phyloP scores from a whole-genome alignment of 345 rosid species.

The Trapa incisa region DNA sequence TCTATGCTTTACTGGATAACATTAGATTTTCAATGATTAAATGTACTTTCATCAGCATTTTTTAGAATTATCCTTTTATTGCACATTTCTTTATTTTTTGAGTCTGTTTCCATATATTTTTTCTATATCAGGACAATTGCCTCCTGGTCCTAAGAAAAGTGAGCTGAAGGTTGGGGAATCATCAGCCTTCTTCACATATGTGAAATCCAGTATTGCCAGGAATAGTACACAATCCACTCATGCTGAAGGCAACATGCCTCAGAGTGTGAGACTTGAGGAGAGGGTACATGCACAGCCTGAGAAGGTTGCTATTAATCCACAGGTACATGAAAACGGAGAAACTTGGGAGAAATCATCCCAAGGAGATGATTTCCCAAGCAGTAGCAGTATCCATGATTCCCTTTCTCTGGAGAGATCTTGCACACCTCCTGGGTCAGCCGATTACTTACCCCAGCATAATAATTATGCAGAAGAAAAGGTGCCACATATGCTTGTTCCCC shows the following conservation, averaged over 20 bases:
- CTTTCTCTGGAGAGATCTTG: constrained; percentile 44
- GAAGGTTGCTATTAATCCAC: constrained; percentile 23
- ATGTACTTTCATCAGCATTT: neutral
- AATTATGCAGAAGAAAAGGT: constrained; percentile 30
- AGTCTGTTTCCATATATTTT: constrained; percentile 1
- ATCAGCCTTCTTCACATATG: constrained; percentile 90
- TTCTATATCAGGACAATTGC: constrained; percentile 45
- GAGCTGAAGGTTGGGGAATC: constrained; percentile 73
- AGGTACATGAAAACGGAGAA: constrained; percentile 34
- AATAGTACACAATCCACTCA: constrained; percentile 13
- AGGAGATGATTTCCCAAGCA: constrained; percentile 44
- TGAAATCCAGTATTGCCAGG: constrained; percentile 44
- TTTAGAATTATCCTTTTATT: neutral
- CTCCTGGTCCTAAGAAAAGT: constrained; percentile 59
- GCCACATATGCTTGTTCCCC: constrained; percentile 16
- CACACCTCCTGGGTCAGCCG: constrained; percentile 46
- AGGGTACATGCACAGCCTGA: constrained; percentile 18
- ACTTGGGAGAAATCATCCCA: constrained; percentile 39
- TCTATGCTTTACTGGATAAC: neutral
- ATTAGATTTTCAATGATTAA: too few relatives aligned
- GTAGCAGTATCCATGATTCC: constrained; percentile 35
- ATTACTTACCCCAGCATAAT: constrained; percentile 30
- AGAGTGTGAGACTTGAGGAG: constrained; percentile 22
- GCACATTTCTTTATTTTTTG: constrained; percentile 1
- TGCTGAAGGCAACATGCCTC: constrained; percentile 17